Base-by-base conservation (phyloP, 306 rosid species). In the Cicer bijugum region DNA sequence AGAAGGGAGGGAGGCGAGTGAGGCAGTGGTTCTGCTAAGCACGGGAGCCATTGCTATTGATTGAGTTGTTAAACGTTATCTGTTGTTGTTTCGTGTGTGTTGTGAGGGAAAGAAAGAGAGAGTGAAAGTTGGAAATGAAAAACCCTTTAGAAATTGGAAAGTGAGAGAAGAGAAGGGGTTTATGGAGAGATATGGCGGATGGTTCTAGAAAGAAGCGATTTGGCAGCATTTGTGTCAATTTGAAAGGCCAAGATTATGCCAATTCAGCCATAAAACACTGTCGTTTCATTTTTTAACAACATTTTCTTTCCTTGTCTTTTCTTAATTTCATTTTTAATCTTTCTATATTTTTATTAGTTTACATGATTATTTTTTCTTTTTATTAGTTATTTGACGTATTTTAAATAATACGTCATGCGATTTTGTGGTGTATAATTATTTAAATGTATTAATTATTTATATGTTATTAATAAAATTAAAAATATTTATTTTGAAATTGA, bases 11-110 rank as follows among this genome's bases (percentile, higher is more conserved):
- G 89, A 82, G 20, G 91, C 84, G 2, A 91, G 88, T 40, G 93
- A 83, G 39, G 87, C 76, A 53, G 91, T 52, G 85, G 74, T 86
- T 87, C 96, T 87, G 83, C 86, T 81, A 1, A 91, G 84, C 8
- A 84, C 97, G 19, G 97, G 97, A 81, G 96, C 96, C 99, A 90
- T 91, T 28, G 1, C 69, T 28, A 28, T 28, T 40, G 75, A 12
- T 23, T 0, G 57, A 1, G 57, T 1, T 47, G 46, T 20, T 11
- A n/a, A n/a, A 11, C 12, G 61, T 81, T 81, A 75, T 75, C 81
- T 63, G 28, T 16, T 48, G 1, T 0, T 15, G 2, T 3, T 9
- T 10, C 12, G 38, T 20, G 19, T 10, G 6, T 10, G 6, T 43
- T 2, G 28, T 2, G 11, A 2, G 33, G 12, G 64, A 10, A 4